A percentile compares a stretch with the other conserved stretches of the same genome.
Evolutionary conservation across 495 filamentous ascomycete species (phyloP).

Genomic region (Penicillium angulare): DNA sequence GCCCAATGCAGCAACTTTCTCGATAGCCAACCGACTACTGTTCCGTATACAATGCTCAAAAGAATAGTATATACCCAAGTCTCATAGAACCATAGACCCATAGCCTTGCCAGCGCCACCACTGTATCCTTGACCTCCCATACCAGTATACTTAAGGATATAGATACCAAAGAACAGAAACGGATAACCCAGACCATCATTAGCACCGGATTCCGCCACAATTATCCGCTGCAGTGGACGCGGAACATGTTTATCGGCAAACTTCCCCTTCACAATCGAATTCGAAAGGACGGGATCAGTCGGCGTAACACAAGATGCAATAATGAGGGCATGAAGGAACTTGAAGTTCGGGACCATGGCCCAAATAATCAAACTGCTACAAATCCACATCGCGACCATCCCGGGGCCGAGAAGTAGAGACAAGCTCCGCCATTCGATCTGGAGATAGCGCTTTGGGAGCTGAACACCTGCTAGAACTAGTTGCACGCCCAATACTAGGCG

Average conservation of each 20-base stretch:
- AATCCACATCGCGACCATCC: conserved; percentile 91
- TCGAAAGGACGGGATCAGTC: conserved; percentile 87
- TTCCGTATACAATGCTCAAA: conserved; percentile 76
- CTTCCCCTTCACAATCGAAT: conserved; percentile 89
- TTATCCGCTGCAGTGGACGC: conserved; percentile 76
- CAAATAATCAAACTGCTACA: conserved; percentile 73
- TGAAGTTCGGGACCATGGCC: conserved; percentile 70
- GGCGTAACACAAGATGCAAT: conserved; percentile 85
- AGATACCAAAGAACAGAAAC: conserved; percentile 82
- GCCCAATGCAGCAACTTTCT: conserved; percentile 83
- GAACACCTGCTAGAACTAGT: conserved; percentile 83
- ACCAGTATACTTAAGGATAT: conserved; percentile 73
- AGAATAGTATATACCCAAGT: conserved; percentile 84
- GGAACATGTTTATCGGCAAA: conserved; percentile 91
- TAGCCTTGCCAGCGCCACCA: conserved; percentile 63
- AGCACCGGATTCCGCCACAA: conserved; percentile 85
- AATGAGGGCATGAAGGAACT: conserved; percentile 74
- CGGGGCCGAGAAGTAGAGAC: conserved; percentile 73
- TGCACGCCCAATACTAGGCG: conserved; percentile 90
- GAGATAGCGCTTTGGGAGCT: conserved; percentile 86
- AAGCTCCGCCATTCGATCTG: conserved; percentile 78
- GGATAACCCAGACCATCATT: conserved; percentile 96
- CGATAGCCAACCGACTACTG: conserved; percentile 73
- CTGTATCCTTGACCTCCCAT: conserved; percentile 53
- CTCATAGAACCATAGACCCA: conserved; percentile 82